Evolutionary conservation across 2,329 filamentous ascomycete genomes (phyloP), one percentile per base, ranked within the genome.

Genomic region (Myriangium duriaei): DNA sequence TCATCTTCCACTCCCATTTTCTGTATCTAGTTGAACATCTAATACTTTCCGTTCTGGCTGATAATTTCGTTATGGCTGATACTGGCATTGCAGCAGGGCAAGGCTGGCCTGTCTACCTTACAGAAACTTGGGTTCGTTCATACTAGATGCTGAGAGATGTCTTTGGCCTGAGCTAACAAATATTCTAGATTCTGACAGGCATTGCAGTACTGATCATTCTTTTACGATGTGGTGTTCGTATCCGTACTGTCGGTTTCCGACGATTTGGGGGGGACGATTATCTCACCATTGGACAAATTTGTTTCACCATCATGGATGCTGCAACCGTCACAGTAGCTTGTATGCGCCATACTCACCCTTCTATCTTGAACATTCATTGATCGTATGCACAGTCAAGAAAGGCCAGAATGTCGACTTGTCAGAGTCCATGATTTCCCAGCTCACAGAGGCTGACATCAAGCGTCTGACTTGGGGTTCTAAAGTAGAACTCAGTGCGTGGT

Each of bases 201-300:
- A 34, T 60, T 16, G 60, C 59, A 1, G 46, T 51, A 3, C 7
- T 47, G 3, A 45, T 62, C 9, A 40, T 65, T 1, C n/a, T 53
- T 1, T 16, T 51, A 3, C 54, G 61, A 3, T 60, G 57, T 12
- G 46, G 40, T 11, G 56, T 63, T 4, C 54, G 61, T 1, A 37
- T 62, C 11, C 56, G 57, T 2, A 58, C 56, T 0, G 59, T 62
- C 1, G 61, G 61, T 2, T 35, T 54, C 17, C 49, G 52, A n/a
- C 52, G 58, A 1, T 46, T 63, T 3, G 51, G 57, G 14, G 57
- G 60, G 4, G 62, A 65, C 42, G 60, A 64, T 37, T 54, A 56
- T 9, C 53, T 63, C 18, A 49, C 55, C 0, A n/a, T 57, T 9
- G 36, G 58, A 1, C 36, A 29, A 3, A 28, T 55, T 0, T 42